A percentile compares a stretch with the other conserved stretches of the same genome.
phyloP scores from a whole-genome alignment of 768 basidiomycete species.

The Pholiota molesta region DNA sequence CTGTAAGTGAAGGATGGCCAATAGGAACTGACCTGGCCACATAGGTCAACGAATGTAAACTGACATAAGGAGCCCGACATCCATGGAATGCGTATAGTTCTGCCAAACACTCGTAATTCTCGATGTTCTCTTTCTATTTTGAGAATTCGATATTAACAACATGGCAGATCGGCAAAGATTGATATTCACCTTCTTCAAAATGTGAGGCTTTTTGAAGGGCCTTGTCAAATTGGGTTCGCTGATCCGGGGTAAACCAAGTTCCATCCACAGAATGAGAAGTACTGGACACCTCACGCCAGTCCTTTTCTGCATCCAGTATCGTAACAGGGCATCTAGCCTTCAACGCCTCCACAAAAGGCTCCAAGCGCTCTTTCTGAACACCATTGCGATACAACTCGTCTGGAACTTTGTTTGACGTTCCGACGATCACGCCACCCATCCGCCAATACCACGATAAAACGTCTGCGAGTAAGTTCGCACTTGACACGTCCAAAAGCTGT shows the following conservation, averaged over 20 bases:
- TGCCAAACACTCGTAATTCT: conserved; percentile 50
- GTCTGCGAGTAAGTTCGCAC: conserved; percentile 50
- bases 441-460: conserved; percentile 67
- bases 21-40: conserved; percentile 34
- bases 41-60: conserved; percentile 54
- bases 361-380: conserved; percentile 57
- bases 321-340: conserved; percentile 55
- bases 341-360: conserved; percentile 57
- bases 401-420: conserved; percentile 52
- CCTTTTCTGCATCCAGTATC: conserved; percentile 43
- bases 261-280: conserved; percentile 15
- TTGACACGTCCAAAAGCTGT: conserved; percentile 62
- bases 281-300: conserved; percentile 42
- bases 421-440: conserved; percentile 58
- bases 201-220: background rate
- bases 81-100: conserved; percentile 47
- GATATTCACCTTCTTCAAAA: background rate
- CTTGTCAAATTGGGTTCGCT: conserved; percentile 5
- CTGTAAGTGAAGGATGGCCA: background rate
- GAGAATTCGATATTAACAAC: background rate
- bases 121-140: conserved; percentile 22
- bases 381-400: conserved; percentile 62
- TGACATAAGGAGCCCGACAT: conserved; percentile 39
- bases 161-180: background rate
- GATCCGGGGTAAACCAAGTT: conserved; percentile 34